A percentile compares a stretch with the other conserved stretches of the same genome.
phyloP scores from a whole-genome alignment of 2,329 filamentous ascomycete species.

The Talaromyces sp. region DNA sequence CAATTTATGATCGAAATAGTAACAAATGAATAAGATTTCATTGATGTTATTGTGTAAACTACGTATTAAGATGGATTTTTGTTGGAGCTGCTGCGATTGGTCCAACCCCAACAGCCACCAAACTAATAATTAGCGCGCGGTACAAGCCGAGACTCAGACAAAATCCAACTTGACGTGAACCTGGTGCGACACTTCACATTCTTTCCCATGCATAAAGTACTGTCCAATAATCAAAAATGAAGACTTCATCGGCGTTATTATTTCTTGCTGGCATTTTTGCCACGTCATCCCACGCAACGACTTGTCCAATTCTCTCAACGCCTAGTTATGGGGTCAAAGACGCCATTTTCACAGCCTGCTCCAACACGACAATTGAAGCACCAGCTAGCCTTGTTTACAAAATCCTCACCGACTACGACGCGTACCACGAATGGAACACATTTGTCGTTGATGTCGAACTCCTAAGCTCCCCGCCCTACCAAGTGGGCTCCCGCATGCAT shows the following conservation, averaged over 20 bases:
- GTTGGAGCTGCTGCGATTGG: neutral
- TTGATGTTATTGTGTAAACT: no score
- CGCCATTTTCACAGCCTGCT: slow-evolving; percentile 3
- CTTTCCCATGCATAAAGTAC: neutral
- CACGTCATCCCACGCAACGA: neutral
- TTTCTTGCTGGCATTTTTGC: neutral
- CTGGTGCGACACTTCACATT: neutral
- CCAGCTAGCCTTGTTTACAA: neutral
- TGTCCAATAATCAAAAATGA: neutral
- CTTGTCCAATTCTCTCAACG: slow-evolving; percentile 2
- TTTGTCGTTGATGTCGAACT: slow-evolving; percentile 2
- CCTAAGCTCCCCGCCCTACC: neutral
- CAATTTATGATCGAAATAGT: no score
- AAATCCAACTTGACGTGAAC: neutral
- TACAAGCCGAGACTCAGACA: neutral
- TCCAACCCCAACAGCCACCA: neutral
- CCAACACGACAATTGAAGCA: slow-evolving; percentile 1
- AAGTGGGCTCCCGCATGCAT: neutral
- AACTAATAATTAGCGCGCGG: neutral
- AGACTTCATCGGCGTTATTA: neutral
- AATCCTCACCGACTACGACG: slow-evolving; percentile 1
- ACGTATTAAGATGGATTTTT: neutral
- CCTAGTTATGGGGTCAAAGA: slow-evolving; percentile 1
- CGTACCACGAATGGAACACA: slow-evolving; percentile 2
- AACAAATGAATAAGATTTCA: no score